Base-by-base conservation (phyloP, 108 stramenopile genomes). In the Cyclotella distinguenda region DNA sequence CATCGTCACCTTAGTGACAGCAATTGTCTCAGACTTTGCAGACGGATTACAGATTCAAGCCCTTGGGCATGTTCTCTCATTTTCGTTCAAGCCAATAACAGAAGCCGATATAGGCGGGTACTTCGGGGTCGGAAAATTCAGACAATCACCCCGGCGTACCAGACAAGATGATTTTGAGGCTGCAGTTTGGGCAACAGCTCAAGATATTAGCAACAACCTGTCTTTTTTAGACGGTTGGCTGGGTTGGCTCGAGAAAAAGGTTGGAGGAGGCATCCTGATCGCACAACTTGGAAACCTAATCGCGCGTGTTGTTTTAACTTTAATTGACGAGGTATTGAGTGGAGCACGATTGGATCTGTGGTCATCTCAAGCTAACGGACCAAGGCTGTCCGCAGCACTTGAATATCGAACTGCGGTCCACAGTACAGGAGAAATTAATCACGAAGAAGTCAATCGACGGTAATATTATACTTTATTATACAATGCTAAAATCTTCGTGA, bases 191-290 rank as follows among this genome's bases (percentile, higher is more conserved):
- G 90, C 89, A 8, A 95, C 90, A 9, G 89, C 90, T 19, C 66
- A 82, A 42, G 89, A 92, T 54, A 64, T 95, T 15, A 78, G 79
- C 61, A 78, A 92, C 48, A 65, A 64, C 36, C 83, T 95, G 31
- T 82, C 86, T 65, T 88, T 95, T 52, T 64, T 95, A 6, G 93
- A 95, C 57, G 74, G 84, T 30, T 91, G 90, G 89, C 83, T 92
- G 49, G 87, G 91, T 35, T 91, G 90, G 89, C 82, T 89, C 38
- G 87, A 95, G 45, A 78, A 89, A 9, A 88, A 85, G 28, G 49
- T 95, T 12, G 94, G 94, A 30, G 80, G 86, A 33, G 94, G 87
- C 11, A 65, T 90, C 36, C 60, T 95, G 9, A 87, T 90, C 40
- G 73, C 79, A 6, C 94, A 95, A 65, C 84, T 95, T 34, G 89